phyloP scores from a whole-genome alignment of 306 rosid genomes.

The Biancaea sappan region DNA sequence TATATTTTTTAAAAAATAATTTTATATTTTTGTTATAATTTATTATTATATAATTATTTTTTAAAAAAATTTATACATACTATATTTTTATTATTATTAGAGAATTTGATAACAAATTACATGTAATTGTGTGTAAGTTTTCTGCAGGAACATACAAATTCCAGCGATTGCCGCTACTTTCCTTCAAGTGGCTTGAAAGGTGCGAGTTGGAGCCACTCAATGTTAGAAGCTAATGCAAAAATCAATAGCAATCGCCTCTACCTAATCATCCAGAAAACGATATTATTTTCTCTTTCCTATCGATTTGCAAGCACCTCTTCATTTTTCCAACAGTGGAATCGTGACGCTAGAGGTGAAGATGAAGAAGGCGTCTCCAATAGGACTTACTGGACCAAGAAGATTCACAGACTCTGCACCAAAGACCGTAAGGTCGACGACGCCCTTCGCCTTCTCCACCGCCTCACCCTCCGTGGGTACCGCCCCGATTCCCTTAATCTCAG shows the following conservation, averaged over 20 bases:
- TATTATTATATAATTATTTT: too few relatives aligned
- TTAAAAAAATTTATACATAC: too few relatives aligned
- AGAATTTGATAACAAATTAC: too few relatives aligned
- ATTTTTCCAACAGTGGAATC: neutral
- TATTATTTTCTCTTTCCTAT: slow-evolving; percentile 21
- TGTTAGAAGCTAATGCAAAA: neutral
- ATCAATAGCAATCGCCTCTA: slow-evolving; percentile 8
- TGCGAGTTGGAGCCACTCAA: neutral
- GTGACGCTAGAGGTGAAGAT: neutral
- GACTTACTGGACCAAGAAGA: slow-evolving; percentile 52
- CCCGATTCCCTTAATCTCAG: slow-evolving; percentile 52
- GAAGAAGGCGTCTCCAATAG: slow-evolving; percentile 40
- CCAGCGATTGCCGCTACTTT: too few relatives aligned
- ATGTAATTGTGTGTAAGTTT: too few relatives aligned
- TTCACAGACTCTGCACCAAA: slow-evolving; percentile 47
- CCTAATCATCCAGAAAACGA: slow-evolving; percentile 26
- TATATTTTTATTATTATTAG: too few relatives aligned
- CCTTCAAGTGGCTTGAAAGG: neutral
- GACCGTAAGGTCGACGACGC: slow-evolving; percentile 52
- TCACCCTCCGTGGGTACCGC: slow-evolving; percentile 51
- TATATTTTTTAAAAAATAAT: too few relatives aligned
- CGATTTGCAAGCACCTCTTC: slow-evolving; percentile 23
- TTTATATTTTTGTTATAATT: too few relatives aligned
- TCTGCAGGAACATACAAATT: too few relatives aligned
- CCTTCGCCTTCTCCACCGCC: slow-evolving; percentile 52